Base-by-base conservation (phyloP, 352 stramenopile genomes). In the Phytopythium vexans region DNA sequence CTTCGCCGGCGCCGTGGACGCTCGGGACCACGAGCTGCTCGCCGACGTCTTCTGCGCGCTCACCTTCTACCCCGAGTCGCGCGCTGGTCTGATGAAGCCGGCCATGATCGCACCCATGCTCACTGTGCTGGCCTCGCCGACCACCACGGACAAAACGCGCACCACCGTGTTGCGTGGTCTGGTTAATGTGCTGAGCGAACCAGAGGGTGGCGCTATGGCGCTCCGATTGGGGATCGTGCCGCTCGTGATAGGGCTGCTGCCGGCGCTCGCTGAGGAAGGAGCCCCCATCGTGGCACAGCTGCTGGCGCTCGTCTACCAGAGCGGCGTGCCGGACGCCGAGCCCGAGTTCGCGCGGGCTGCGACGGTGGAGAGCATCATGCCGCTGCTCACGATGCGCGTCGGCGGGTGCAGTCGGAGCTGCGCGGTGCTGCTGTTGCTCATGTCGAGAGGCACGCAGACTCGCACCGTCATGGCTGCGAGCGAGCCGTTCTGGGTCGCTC, bases 1-100 rank as follows among this genome's bases (percentile, higher is more conserved):
- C 0, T 91, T 89, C 41, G 70, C 76, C 6, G 68, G 67, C 35
- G 64, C 52, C n/a, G 79, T 81, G 67, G 76, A 85, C 42, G 41
- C 56, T n/a, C 45, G 56, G 39, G 81, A 89, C 62, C 82, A 74
- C 33, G 74, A 78, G 11, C 76, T 91, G 45, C 46, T 91, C 14
- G 72, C 74, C 9, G 77, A 91, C 41, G 77, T 72, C 1, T 91
- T 89, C 50, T 74, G 72, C n/a, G 72, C 77, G 16, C 54, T 91
- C 11, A 60, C 78, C 21, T 77, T 77, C 47, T 84, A 88, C 58
- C 41, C 66, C 2, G 42, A 60, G 33, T 80, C 76, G 6, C 78
- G 81, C 40, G 58, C 56, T 14, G 76, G 74, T 2, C 49, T 86
- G 4, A 61, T 79, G 21, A 83, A 86, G 44, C 46, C 61, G 0